Percentiles rank a stretch among this genome's conserved stretches.
Conservation (phyloP, 345 rosid species). For the Euphorbia peplus region DNA sequence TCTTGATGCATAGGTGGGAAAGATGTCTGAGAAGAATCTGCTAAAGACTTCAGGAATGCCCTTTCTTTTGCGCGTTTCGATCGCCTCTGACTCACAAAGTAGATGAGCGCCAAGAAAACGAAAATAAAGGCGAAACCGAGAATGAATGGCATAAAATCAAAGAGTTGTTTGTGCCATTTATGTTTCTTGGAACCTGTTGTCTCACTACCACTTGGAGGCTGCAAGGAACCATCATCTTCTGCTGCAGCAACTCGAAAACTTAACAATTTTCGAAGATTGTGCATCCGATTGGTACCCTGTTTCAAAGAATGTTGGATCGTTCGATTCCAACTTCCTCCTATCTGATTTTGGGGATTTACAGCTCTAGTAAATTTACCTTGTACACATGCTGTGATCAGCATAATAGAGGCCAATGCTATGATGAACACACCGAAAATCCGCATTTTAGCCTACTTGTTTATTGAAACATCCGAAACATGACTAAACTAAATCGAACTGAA, state of each 20-base stretch:
- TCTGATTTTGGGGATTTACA: conserved; percentile 15
- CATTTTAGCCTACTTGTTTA: conserved; percentile 18
- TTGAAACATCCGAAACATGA: conserved; percentile 8
- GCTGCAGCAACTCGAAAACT: background rate
- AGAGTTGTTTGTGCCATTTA: background rate
- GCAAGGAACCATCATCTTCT: background rate
- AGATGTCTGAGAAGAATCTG: conserved; percentile 27
- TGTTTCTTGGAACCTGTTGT: background rate
- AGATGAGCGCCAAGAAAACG: conserved; percentile 21
- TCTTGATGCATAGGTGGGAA: conserved; percentile 4
- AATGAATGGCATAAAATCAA: conserved; percentile 9
- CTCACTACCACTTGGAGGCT: background rate
- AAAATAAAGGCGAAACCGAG: conserved; percentile 17
- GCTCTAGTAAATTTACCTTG: conserved; percentile 32
- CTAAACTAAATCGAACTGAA: no score
- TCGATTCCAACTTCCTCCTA: no score
- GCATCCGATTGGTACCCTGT: background rate
- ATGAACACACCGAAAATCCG: background rate
- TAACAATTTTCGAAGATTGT: background rate
- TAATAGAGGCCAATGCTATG: conserved; percentile 13
- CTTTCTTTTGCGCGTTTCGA: conserved; percentile 21
- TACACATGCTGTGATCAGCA: conserved; percentile 16
- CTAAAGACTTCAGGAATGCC: conserved; percentile 28
- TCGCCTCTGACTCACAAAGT: conserved; percentile 20
- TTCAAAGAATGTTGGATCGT: background rate